phyloP scores from a whole-genome alignment of 176 grass and related monocot genomes.

The Hyparrhenia diplandra region DNA sequence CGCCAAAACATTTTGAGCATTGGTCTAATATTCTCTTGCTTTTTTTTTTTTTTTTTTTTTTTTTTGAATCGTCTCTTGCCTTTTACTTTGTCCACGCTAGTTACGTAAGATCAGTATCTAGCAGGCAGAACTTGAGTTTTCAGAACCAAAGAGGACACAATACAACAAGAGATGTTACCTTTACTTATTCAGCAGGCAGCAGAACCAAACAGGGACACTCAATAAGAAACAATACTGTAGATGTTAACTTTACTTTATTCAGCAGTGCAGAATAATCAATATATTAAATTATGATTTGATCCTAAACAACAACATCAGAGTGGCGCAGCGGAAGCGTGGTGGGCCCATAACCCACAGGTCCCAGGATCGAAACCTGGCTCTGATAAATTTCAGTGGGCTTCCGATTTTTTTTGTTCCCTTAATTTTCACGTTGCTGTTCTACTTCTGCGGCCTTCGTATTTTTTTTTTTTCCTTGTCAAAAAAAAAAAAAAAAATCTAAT shows the following conservation, averaged over 20 bases:
- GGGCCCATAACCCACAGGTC: conserved; percentile 99
- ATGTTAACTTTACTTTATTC: too few species aligned
- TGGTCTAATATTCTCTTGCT: not conserved
- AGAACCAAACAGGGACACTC: too few species aligned
- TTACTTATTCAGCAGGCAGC: too few species aligned
- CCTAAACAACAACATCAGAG: conserved; percentile 29
- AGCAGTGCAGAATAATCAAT: not conserved
- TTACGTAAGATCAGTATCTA: not conserved
- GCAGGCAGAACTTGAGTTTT: not conserved
- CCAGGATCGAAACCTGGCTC: conserved; percentile 91
- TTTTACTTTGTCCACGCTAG: not conserved
- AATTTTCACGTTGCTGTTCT: not conserved
- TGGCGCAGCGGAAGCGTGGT: conserved; percentile 97
- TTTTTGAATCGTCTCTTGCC: too few species aligned
- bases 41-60: too few species aligned
- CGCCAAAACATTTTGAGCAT: not conserved
- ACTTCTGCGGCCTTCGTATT: not conserved
- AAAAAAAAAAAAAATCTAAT: too few species aligned
- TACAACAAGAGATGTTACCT: not conserved
- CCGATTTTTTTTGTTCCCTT: too few species aligned
- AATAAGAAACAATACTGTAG: too few species aligned
- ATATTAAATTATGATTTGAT: too few species aligned
- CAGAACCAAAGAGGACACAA: not conserved
- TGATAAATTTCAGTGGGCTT: conserved; percentile 31
- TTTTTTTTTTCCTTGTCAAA: too few species aligned